phyloP scores from a whole-genome alignment of 148 eudicot species.

The Gaultheria prostrata region DNA sequence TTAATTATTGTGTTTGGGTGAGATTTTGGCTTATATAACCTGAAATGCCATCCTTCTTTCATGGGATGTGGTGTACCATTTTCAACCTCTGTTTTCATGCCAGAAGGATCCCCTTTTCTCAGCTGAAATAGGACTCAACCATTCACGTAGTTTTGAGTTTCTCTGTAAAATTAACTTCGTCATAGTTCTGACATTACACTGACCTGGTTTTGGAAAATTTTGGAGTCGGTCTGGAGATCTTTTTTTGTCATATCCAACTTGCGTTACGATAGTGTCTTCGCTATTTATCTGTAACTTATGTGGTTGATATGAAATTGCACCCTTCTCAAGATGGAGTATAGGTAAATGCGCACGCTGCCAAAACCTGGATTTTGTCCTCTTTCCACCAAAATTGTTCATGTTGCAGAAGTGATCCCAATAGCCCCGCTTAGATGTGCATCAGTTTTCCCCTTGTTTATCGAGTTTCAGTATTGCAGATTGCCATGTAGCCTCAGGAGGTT shows the following conservation, averaged over 20 bases:
- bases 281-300: too few species aligned
- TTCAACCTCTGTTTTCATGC: background rate
- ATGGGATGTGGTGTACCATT: background rate
- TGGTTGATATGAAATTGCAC: background rate
- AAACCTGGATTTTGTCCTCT: background rate
- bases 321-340: background rate
- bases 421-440: background rate
- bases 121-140: background rate
- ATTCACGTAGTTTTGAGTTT: background rate
- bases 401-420: background rate
- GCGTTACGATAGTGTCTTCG: too few species aligned
- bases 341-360: background rate
- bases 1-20: background rate
- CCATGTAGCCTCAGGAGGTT: background rate
- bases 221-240: too few species aligned
- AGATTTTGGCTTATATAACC: background rate
- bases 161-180: too few species aligned
- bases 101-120: background rate
- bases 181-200: too few species aligned
- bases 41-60: background rate
- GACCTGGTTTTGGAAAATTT: too few species aligned
- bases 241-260: too few species aligned
- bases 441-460: background rate
- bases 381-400: too few species aligned
- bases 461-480: constrained; percentile 1